Conservation (phyloP, 2,329 filamentous ascomycete species). For the Fusarium pseudoanthophilum region DNA sequence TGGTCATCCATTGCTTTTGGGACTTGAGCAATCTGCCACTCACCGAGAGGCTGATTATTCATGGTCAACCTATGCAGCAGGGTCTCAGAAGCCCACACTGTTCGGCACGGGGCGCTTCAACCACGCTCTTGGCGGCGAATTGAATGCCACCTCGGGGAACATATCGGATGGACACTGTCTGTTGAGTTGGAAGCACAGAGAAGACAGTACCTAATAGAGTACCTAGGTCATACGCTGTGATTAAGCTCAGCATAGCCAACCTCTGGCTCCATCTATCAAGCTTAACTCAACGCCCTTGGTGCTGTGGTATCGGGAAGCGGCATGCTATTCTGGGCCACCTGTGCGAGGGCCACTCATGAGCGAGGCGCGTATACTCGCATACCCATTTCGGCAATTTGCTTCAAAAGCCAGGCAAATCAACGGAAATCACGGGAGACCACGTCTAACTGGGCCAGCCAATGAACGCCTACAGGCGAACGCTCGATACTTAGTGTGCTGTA, state of each 20-base stretch:
- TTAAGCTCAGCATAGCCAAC: neutral
- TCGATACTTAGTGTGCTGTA: neutral
- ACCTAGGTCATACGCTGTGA: neutral
- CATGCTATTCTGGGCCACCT: slow-evolving; percentile 18
- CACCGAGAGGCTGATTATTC: neutral
- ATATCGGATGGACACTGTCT: neutral
- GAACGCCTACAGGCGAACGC: neutral
- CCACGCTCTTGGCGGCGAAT: slow-evolving; percentile 25
- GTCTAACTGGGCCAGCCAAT: neutral
- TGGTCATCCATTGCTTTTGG: neutral
- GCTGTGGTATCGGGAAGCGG: neutral
- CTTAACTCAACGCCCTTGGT: slow-evolving; percentile 4
- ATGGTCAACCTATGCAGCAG: neutral
- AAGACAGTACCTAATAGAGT: neutral
- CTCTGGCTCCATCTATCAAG: neutral
- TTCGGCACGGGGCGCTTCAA: slow-evolving; percentile 10
- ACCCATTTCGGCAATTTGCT: slow-evolving; percentile 4
- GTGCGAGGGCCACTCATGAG: slow-evolving; percentile 21
- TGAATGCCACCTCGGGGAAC: neutral
- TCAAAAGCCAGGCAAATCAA: slow-evolving; percentile 1
- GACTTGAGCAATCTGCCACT: slow-evolving; percentile 5
- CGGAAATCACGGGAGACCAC: slow-evolving; percentile 5
- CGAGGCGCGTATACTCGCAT: slow-evolving; percentile 1
- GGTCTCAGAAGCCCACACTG: slow-evolving; percentile 1
- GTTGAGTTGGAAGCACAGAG: neutral